A percentile compares a stretch with the other conserved stretches of the same genome.
phyloP scores from a whole-genome alignment of 352 stramenopile genomes.

The Peronospora belbahrii region DNA sequence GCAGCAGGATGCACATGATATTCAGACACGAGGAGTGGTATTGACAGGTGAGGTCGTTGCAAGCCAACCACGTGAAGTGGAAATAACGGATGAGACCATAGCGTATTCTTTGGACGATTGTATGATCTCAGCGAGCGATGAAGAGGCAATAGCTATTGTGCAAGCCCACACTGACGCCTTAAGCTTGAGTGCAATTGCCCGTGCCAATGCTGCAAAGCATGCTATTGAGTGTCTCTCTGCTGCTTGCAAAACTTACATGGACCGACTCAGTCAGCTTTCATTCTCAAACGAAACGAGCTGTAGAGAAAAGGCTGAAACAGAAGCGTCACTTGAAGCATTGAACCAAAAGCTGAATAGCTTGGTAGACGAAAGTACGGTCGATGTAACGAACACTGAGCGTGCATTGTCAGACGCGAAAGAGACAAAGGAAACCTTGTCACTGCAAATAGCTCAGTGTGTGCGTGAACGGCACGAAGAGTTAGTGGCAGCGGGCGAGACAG shows the following conservation, averaged over 20 bases:
- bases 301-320: conserved; percentile 14
- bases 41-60: conserved; percentile 15
- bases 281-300: conserved; percentile 5
- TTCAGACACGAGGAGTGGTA: conserved; percentile 11
- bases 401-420: conserved; percentile 21
- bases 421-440: conserved; percentile 21
- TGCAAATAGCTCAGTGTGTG: conserved; percentile 32
- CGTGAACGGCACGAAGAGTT: conserved; percentile 26
- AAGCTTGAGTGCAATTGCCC: conserved; percentile 19
- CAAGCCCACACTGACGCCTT: conserved; percentile 13
- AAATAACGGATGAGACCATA: conserved; percentile 16
- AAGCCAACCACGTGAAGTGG: conserved; percentile 16
- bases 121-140: conserved; percentile 11
- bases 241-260: conserved; percentile 34
- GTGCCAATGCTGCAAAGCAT: conserved; percentile 32
- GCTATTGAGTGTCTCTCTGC: conserved; percentile 37
- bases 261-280: conserved; percentile 29
- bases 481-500: conserved; percentile 18
- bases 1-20: conserved; percentile 8
- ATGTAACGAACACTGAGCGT: conserved; percentile 22
- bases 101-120: conserved; percentile 12
- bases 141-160: conserved; percentile 17
- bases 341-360: conserved; percentile 13
- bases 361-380: conserved; percentile 8
- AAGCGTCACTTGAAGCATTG: conserved; percentile 21